Evolutionary conservation across 1,139 yeast species (phyloP).

Genomic region (Sugiyamaella neomexicana): DNA sequence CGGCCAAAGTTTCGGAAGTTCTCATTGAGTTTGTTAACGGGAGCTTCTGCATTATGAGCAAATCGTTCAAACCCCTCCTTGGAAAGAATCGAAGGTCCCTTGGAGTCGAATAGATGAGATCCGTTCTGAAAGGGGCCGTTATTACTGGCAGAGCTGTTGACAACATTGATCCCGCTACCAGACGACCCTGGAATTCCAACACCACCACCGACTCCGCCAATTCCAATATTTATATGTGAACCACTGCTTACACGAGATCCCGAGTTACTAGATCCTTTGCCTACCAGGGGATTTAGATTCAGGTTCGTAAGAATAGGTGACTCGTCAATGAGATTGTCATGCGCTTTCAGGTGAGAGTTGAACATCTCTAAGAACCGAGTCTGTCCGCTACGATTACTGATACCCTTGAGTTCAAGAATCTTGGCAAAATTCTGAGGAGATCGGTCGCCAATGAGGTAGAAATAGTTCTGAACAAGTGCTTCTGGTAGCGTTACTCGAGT

Average conservation of each 20-base stretch:
- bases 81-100: constrained; percentile 36
- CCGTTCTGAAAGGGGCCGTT: constrained; percentile 14
- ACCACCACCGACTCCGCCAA: constrained; percentile 7
- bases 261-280: neutral
- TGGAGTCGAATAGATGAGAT: constrained; percentile 20
- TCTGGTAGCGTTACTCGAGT: constrained; percentile 66
- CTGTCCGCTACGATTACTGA: constrained; percentile 45
- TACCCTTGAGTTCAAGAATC: constrained; percentile 63
- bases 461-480: constrained; percentile 64
- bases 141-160: neutral
- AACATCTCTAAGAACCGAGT: constrained; percentile 61
- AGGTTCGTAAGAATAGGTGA: constrained; percentile 46
- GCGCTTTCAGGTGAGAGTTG: constrained; percentile 56
- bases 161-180: constrained; percentile 14
- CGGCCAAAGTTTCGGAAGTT: constrained; percentile 59
- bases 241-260: constrained; percentile 12
- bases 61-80: constrained; percentile 58
- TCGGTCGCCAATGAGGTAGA: constrained; percentile 65
- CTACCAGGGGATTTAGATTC: constrained; percentile 17
- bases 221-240: constrained; percentile 13
- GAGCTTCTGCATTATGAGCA: constrained; percentile 50
- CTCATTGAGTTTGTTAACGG: constrained; percentile 57
- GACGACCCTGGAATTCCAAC: neutral
- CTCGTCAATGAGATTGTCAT: constrained; percentile 48
- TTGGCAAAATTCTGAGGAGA: constrained; percentile 63